Evolutionary conservation across 1,284 basidiomycete genomes (phyloP), one percentile per base, ranked within the genome.

Genomic region (Apiotrichum sp.): DNA sequence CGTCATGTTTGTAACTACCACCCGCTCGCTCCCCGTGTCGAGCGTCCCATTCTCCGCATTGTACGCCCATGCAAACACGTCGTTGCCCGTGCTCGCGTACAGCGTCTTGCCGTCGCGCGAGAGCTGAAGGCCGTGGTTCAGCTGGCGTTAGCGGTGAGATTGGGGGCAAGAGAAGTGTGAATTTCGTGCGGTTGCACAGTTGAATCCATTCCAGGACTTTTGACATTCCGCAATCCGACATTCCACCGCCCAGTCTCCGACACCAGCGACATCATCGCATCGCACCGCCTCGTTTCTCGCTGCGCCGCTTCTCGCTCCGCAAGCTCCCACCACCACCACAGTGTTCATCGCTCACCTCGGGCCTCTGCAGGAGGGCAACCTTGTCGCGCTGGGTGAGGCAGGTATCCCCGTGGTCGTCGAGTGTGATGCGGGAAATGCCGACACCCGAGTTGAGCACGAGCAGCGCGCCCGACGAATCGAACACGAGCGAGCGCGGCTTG

Each of bases 91-190:
- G 16, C 41, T 43, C 11, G 49, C 54, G 39, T 51, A 56, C 29
- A 59, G 51, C 9, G 48, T 50, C 32, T n/a, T 22, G 7, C 52
- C 48, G 46, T 55, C 48, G 5, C 11, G 16, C 6, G 47, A 43
- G 5, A 59, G 35, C 10, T 38, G 47, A n/a, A 59, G 33, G 50
- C 51, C 58, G 54, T 56, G 58, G 43, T 43, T 50, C 29, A 59
- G 47, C 58, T 59, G 31, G 39, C 31, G 35, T 22, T 13, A 14
- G 43, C 22, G 34, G 22, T 22, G 22, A 22, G 22, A 22, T 22
- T 22, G 22, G 22, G 22, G 22, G 22, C 22, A 22, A 22, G 22
- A 22, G 22, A 22, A 22, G 22, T 22, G 22, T 22, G 22, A 22
- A 22, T 22, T 22, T 22, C 22, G 22, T 22, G 22, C 22, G 22